These are phyloP conservation scores for Alternaria atra DNA, from an alignment of 2,329 filamentous ascomycete species.

Conservation along the genomic window DNA sequence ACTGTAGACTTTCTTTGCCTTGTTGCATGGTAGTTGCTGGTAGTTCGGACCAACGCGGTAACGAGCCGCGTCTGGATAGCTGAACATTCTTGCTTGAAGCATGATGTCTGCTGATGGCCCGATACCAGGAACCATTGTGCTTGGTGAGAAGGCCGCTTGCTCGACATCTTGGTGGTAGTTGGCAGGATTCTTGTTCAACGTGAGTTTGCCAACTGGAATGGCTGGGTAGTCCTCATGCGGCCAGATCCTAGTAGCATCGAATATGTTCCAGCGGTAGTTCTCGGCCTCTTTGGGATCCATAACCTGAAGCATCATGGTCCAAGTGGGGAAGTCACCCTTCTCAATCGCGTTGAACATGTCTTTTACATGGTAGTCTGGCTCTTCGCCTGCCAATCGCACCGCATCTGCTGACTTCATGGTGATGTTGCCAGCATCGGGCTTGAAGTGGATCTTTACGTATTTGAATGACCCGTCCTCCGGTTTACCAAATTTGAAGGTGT, in stretches of 20 bases:
- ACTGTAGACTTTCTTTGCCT: slow-evolving; percentile 38
- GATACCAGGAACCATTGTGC: slow-evolving; percentile 70
- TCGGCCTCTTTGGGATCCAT: slow-evolving; percentile 63
- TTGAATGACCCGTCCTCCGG: slow-evolving; percentile 56
- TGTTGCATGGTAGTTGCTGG: slow-evolving; percentile 56
- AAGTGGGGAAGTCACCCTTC: slow-evolving; percentile 57
- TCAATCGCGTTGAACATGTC: slow-evolving; percentile 59
- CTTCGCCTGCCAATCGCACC: slow-evolving; percentile 43
- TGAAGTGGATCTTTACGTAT: slow-evolving; percentile 63
- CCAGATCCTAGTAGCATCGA: slow-evolving; percentile 67
- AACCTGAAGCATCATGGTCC: slow-evolving; percentile 64
- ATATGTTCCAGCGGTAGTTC: slow-evolving; percentile 58
- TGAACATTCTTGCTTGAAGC: slow-evolving; percentile 69
- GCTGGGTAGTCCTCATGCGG: slow-evolving; percentile 61
- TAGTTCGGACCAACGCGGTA: slow-evolving; percentile 61
- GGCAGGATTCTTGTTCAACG: slow-evolving; percentile 62
- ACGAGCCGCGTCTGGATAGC: slow-evolving; percentile 66
- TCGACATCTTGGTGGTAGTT: slow-evolving; percentile 78
- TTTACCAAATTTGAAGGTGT: slow-evolving; percentile 54
- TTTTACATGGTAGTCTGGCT: slow-evolving; percentile 50
- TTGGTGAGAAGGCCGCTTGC: slow-evolving; percentile 72
- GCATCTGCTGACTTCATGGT: slow-evolving; percentile 55
- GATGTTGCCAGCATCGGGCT: slow-evolving; percentile 58
- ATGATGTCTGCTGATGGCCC: slow-evolving; percentile 70
- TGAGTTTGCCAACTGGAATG: slow-evolving; percentile 60